Evolutionary conservation across 2,329 filamentous ascomycete genomes (phyloP), one percentile per base, ranked within the genome.

Genomic region (Leptodontidium sp.): DNA sequence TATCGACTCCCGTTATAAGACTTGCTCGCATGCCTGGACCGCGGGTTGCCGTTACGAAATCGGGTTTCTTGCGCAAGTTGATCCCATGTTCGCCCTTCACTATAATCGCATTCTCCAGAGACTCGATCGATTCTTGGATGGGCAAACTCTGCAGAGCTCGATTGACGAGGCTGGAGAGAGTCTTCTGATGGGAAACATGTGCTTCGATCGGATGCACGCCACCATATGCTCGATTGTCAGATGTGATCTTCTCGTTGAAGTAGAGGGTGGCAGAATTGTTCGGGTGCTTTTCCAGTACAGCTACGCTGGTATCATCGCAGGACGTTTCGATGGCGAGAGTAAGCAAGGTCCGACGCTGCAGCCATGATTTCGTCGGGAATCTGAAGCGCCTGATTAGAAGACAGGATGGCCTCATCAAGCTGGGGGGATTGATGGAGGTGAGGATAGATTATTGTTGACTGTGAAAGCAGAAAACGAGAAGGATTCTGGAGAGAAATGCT

Each of bases 271-370:
- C 88, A 21, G 74, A 73, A 43, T 70, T 71, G 29, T 77, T 72
- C 11, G 69, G 26, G 49, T 74, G 75, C 74, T 89, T 90, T 65
- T 92, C 88, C 49, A 98, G 84, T 59, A 98, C 81, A 38, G 95
- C 91, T 24, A 98, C 94, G 68, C 92, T 94, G 0, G 94, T 97
- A 82, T 98, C 95, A 81, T 98, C 95, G 84, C 95, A 96, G 2
- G 91, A 94, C 11, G 91, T 91, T 79, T 96, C 93, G 77, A 96
- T 94, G 64, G 92, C 92, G 61, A 95, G 86, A 5, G 87, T 89
- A 21, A 86, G 77, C 67, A 88, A 82, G 50, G 69, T 71, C 32
- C 80, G 81, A 21, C 69, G 72, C n/a, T 72, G 70, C 9, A 40
- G n/a, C 40, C 50, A 66, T 32, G 40, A 21, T 26, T 24, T 26